A percentile compares a stretch with the other conserved stretches of the same genome.
These are phyloP conservation scores for Nothophytophthora sp. DNA, from an alignment of 352 stramenopile species.

Conservation along the genomic window DNA sequence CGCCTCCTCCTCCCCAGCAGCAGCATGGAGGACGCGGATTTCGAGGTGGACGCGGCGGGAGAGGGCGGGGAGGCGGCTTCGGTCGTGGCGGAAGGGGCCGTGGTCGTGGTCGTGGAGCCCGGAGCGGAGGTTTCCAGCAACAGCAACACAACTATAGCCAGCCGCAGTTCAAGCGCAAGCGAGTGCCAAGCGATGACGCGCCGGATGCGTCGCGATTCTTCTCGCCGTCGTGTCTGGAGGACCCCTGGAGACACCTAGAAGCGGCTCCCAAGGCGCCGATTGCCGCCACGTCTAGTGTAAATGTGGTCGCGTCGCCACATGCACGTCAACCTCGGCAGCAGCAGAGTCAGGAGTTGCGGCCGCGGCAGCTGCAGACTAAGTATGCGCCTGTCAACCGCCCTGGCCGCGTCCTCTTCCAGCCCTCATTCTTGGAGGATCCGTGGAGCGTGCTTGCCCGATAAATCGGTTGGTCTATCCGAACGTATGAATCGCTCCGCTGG, in stretches of 20 bases:
- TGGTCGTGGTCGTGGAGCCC: conserved; percentile 17
- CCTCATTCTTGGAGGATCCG: conserved; percentile 68
- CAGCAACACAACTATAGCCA: conserved; percentile 15
- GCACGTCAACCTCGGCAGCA: no score
- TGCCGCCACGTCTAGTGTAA: no score
- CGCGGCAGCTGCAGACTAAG: conserved; percentile 10
- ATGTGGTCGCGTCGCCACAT: no score
- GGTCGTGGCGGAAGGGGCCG: conserved; percentile 17
- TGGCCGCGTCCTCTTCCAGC: conserved; percentile 68
- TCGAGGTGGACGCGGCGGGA: conserved; percentile 12
- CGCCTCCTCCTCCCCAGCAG: conserved; percentile 6
- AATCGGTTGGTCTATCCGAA: no score
- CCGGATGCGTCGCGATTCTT: conserved; percentile 56
- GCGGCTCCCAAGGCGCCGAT: not conserved
- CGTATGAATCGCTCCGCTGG: no score
- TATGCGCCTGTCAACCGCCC: conserved; percentile 11
- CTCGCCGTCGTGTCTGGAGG: conserved; percentile 62
- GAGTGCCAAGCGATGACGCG: conserved; percentile 42
- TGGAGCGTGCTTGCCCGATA: conserved; percentile 31
- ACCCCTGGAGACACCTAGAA: conserved; percentile 59
- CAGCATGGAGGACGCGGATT: conserved; percentile 15
- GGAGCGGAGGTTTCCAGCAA: conserved; percentile 22
- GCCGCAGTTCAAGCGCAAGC: conserved; percentile 47
- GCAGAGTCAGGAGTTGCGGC: conserved; percentile 17
- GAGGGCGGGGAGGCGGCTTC: conserved; percentile 16